Base-by-base conservation (phyloP, 2,329 filamentous ascomycete species). In the Penicillium brevicompactum region DNA sequence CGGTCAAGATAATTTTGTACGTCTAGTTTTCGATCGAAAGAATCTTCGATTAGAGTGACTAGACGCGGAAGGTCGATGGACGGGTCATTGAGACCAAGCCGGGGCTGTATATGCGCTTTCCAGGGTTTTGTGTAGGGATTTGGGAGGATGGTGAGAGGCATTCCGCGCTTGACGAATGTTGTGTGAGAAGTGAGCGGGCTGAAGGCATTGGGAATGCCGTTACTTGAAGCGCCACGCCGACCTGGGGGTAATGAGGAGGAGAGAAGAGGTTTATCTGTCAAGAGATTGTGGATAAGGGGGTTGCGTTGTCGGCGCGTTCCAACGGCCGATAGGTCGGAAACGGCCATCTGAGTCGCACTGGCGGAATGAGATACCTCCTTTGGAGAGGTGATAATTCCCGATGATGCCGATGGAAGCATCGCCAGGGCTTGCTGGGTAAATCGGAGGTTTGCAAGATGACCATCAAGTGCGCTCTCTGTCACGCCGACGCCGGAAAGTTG, bases 181-280 rank as follows among this genome's bases (percentile, higher is more conserved):
- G 92, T 89, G 24, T 84, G 77, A 48, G 79, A 75, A 5, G 79
- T 78, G 0, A 78, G 65, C 11, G 69, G 67, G 49, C 68, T 67
- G 16, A 71, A 60, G 16, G 73, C 66, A 14, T 70, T 66, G 8
- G 51, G 55, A 27, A 57, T 56, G 16, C 59, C 53, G 72, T 77
- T 61, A 24, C 66, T 65, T n/a, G 41, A 48, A 48, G 63, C 58
- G 2, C 71, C 67, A 31, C 91, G 82, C 46, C 90, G 83, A 40
- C 87, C 84, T 6, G 87, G 81, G 0, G 94, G 94, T 0, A 99
- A 80, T 0, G 94, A 99, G 1, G 94, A 94, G 1, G 94, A 97
- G 61, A 92, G 89, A 13, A 92, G 84, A 0, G 94, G 93, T 67
- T 96, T 95, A 75, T 99, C 94, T 2, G 94, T 99, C 9, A 99